Percentiles rank a stretch among this genome's conserved stretches.
Conservation (phyloP, 208 protist genomes). For the Borovskyia barvae region DNA sequence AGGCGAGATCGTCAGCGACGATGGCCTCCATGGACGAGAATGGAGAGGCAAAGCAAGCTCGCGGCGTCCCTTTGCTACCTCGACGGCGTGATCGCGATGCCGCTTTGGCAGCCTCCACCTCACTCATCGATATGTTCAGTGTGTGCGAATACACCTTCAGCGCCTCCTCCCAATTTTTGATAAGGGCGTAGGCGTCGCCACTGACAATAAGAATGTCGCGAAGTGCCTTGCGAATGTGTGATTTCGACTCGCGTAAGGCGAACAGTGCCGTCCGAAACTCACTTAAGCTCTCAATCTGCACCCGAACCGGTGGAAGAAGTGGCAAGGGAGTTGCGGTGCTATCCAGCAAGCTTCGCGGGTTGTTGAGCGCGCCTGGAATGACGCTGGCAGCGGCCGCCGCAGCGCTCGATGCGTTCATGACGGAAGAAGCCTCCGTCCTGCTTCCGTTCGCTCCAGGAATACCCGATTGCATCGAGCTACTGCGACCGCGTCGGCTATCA, state of each 20-base stretch:
- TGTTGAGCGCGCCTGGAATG: not conserved
- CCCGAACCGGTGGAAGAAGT: not conserved
- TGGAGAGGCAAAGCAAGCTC: not conserved
- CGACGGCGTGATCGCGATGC: slow-evolving; percentile 12
- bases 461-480: slow-evolving; percentile 2
- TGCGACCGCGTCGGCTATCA: slow-evolving; percentile 13
- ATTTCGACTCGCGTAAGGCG: slow-evolving; percentile 40
- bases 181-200: slow-evolving; percentile 60
- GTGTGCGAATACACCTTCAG: slow-evolving; percentile 77
- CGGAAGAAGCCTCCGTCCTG: not conserved
- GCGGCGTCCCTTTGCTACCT: slow-evolving; percentile 3
- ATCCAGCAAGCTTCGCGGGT: not conserved
- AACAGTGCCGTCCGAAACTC: slow-evolving; percentile 58
- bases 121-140: slow-evolving; percentile 58
- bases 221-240: slow-evolving; percentile 49
- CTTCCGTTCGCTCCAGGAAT: not conserved
- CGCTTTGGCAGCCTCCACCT: slow-evolving; percentile 35
- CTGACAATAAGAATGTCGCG: slow-evolving; percentile 62
- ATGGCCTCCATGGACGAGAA: slow-evolving; percentile 1
- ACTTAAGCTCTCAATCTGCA: slow-evolving; percentile 49
- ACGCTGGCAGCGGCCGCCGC: not conserved
- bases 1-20: not conserved
- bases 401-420: not conserved
- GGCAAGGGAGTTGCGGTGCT: not conserved
- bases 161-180: slow-evolving; percentile 73